Percentiles rank a stretch among this genome's conserved stretches.
Evolutionary conservation across 768 basidiomycete genomes (phyloP).

Genomic region (Russula foetens): DNA sequence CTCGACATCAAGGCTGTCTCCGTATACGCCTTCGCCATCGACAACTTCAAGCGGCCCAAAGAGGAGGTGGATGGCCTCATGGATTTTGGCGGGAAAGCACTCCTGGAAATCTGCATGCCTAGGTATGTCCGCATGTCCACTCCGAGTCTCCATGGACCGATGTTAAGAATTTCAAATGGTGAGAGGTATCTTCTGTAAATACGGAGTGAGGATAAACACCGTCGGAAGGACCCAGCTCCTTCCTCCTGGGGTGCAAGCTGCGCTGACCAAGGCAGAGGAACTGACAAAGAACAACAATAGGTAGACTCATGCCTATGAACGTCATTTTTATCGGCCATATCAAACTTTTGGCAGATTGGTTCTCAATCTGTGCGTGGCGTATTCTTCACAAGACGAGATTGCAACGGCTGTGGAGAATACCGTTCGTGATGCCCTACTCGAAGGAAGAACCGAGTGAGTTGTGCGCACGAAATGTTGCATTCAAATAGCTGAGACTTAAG

Average conservation of each 20-base stretch:
- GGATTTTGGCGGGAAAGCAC: slow-evolving; percentile 65
- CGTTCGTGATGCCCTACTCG: slow-evolving; percentile 35
- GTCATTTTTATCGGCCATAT: neutral
- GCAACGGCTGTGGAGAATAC: slow-evolving; percentile 60
- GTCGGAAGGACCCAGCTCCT: slow-evolving; percentile 71
- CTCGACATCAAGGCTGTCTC: slow-evolving; percentile 80
- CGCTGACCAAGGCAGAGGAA: slow-evolving; percentile 61
- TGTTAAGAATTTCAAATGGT: neutral
- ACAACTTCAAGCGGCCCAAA: slow-evolving; percentile 85
- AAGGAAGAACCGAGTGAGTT: slow-evolving; percentile 26
- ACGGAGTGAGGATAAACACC: slow-evolving; percentile 80
- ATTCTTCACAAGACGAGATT: slow-evolving; percentile 88
- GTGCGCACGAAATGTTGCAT: slow-evolving; percentile 1
- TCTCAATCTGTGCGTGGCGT: slow-evolving; percentile 89
- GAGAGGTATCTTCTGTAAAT: slow-evolving; percentile 74
- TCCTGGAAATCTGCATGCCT: slow-evolving; percentile 71
- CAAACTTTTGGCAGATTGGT: slow-evolving; percentile 51
- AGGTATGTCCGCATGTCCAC: slow-evolving; percentile 47
- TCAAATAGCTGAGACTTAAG: neutral
- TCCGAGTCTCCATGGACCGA: neutral
- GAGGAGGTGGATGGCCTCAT: slow-evolving; percentile 84
- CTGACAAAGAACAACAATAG: slow-evolving; percentile 66
- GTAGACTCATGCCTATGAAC: slow-evolving; percentile 33
- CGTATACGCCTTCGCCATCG: slow-evolving; percentile 94
- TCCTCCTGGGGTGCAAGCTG: slow-evolving; percentile 63